Conservation (phyloP, 2,329 filamentous ascomycete genomes). For the Diaporthe sp. region DNA sequence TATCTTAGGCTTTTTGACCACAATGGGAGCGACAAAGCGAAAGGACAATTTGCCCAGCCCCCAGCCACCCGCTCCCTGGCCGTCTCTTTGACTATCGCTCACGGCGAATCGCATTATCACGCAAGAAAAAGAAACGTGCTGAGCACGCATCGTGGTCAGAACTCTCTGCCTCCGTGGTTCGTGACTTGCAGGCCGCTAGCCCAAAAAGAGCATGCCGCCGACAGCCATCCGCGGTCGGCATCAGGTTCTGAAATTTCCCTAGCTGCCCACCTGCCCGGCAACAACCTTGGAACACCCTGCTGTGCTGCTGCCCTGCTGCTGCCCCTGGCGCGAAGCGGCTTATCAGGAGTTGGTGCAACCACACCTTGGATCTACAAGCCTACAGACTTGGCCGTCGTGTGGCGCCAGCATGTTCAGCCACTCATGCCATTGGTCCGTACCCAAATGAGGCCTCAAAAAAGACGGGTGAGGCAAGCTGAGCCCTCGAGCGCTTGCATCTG, state of each 20-base stretch:
- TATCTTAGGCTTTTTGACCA: neutral
- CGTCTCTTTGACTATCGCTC: constrained; percentile 15
- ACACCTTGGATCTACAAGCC: constrained; percentile 22
- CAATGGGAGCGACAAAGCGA: neutral
- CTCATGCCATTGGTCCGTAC: constrained; percentile 24
- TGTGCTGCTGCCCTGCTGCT: neutral
- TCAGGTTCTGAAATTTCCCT: neutral
- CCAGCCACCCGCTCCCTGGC: constrained; percentile 1
- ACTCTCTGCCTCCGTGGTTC: neutral
- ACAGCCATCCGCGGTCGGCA: constrained; percentile 5
- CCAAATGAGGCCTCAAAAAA: constrained; percentile 33
- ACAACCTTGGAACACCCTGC: neutral
- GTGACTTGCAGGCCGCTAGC: constrained; percentile 2
- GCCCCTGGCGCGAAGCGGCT: constrained; percentile 12
- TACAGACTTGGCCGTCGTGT: constrained; percentile 1
- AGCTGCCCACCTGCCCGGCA: neutral
- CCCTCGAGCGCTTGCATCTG: constrained; percentile 18
- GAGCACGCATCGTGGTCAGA: constrained; percentile 18
- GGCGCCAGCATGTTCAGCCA: constrained; percentile 20
- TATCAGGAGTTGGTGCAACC: constrained; percentile 7
- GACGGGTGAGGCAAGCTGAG: constrained; percentile 27
- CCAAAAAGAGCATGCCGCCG: constrained; percentile 19
- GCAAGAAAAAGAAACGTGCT: neutral
- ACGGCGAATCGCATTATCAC: constrained; percentile 3
- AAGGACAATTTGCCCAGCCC: neutral